Percentiles rank a stretch among this genome's conserved stretches.
These are phyloP conservation scores for Arabidopsis hybrid DNA, from an alignment of 441 rosid species.

Conservation along the genomic window DNA sequence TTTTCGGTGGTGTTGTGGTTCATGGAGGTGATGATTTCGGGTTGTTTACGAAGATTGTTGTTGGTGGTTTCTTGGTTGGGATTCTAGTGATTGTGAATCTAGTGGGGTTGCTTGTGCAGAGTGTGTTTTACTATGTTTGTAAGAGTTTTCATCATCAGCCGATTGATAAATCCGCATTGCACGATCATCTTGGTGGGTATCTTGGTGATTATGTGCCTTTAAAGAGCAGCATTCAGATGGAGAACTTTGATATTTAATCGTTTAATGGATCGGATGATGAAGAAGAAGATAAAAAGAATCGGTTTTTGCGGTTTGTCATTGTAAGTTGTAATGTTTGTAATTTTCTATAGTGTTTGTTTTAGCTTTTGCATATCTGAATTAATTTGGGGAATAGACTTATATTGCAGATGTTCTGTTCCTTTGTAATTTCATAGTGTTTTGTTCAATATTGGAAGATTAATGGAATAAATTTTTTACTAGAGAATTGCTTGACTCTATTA, in stretches of 20 bases:
- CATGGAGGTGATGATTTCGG: constrained; percentile 27
- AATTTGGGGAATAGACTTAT: constrained; percentile 26
- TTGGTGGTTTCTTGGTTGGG: constrained; percentile 41
- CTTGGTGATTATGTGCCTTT: constrained; percentile 53
- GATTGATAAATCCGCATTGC: constrained; percentile 44
- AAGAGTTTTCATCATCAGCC: constrained; percentile 52
- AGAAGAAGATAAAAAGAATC: background rate
- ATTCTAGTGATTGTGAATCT: constrained; percentile 45
- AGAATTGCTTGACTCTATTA: constrained; percentile 15
- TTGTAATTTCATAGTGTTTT: constrained; percentile 29
- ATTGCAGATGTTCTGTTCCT: constrained; percentile 36
- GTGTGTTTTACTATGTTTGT: constrained; percentile 57
- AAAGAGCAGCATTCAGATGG: constrained; percentile 50
- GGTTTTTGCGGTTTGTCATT: constrained; percentile 32
- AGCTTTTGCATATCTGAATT: constrained; percentile 31
- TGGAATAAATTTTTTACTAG: constrained; percentile 32
- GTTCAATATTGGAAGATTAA: constrained; percentile 30
- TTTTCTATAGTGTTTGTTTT: constrained; percentile 31
- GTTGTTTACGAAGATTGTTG: constrained; percentile 25
- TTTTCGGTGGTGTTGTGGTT: constrained; percentile 40
- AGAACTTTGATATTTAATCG: constrained; percentile 42
- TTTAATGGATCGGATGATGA: constrained; percentile 8
- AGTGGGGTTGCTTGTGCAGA: constrained; percentile 43
- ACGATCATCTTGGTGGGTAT: constrained; percentile 54
- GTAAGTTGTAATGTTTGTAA: constrained; percentile 43